Evolutionary conservation across 2,329 filamentous ascomycete species (phyloP), one percentile per base, ranked within the genome.

Genomic region (Cordyceps fumosorosea): DNA sequence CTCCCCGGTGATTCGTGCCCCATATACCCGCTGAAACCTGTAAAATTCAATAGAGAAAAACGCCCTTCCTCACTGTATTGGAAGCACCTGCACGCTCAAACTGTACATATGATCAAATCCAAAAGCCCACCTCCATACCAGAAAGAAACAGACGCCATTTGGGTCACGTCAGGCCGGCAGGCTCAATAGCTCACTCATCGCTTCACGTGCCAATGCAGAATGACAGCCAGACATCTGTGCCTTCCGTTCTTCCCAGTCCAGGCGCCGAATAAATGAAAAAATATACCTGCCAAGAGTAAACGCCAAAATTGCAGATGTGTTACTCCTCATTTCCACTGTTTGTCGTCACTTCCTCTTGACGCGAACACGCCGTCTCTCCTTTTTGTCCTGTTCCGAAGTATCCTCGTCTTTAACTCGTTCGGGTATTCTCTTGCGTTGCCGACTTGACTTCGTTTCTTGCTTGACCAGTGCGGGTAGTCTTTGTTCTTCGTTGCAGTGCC

Each of bases 31-130:
- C 22, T 24, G 45, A 20, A 47, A 20, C 54, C 29, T 22, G 7
- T 44, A 44, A 52, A 52, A 22, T 54, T 18, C 48, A 54, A 24
- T 29, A 53, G n/a, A 52, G 12, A 11, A 58, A 59, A 59, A 59
- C 56, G 56, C 56, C 56, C 20, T 18, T n/a, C 1, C 47, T 59
- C 48, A 47, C 26, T 20, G n/a, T 40, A 12, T 40, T 51, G 26
- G 8, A 48, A 48, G 45, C 5, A n/a, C 42, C 42, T 32, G 37
- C 57, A 37, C 48, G 18, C 45, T 60, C 50, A 51, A 60, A 37
- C 40, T 53, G 10, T 47, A 54, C 57, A 60, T 11, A 20, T 8
- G 7, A 18, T 42, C 29, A 14, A 44, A 42, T 22, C 37, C 47
- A 42, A 59, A 52, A 29, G n/a, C 5, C 18, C 48, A 14, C 22